Base-by-base conservation (phyloP, 805 yeast species). In the Candida gorgasii region DNA sequence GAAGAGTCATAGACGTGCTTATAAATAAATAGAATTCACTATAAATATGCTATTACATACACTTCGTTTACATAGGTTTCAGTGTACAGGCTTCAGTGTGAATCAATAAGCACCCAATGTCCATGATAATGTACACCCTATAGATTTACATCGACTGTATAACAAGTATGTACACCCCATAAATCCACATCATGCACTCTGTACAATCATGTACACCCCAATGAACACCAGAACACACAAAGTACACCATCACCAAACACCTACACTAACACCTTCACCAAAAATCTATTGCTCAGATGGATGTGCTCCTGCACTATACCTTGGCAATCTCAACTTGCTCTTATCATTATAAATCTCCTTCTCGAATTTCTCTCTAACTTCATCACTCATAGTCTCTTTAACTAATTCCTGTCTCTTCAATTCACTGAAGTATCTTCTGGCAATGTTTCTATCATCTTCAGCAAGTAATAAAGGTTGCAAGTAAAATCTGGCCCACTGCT, bases 361-460 rank as follows among this genome's bases (percentile, higher is more conserved):
- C 37, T 71, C 75, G 46, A 69, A 69, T 48, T 67, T 67, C 45
- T 66, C 68, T 45, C 61, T 61, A 20, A 45, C 55, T 42, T 67
- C 73, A 12, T 64, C 63, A 36, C 59, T 51, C 75, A 71, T 69
- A 19, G 67, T 50, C 48, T 69, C 75, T 44, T 66, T 68, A 35
- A 68, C 72, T 53, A 67, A 57, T 29, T 76, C 80, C 69, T 86
- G 95, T 67, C 88, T 76, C 55, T 75, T 78, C 62, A 78, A 69
- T 57, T 84, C 80, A 42, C 86, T 78, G 51, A 68, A 70, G 47
- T 78, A 75, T 57, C 95, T 75, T 68, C 95, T 79, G 31, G 86
- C 87, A 31, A 75, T 61, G 54, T 84, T 86, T 59, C 96, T 76
- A 62, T 87, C 96, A 53, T 79, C 81, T 65, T 88, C 96, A 31